These are phyloP conservation scores for Corylus avellana DNA, from an alignment of 306 rosid genomes.

Conservation along the genomic window DNA sequence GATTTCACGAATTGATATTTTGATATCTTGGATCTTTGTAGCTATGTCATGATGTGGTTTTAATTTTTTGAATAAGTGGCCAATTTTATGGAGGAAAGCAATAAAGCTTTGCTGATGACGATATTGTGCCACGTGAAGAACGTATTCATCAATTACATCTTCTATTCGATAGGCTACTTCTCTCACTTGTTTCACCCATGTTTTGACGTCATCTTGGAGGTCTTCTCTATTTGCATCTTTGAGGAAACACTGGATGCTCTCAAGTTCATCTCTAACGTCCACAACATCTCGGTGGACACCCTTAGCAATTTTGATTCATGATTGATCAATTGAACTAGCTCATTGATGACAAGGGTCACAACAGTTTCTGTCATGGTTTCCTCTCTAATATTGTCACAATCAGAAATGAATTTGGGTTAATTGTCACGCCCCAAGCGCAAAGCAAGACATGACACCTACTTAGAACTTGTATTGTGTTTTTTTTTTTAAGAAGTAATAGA, in stretches of 20 bases:
- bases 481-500: no score
- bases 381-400: background rate
- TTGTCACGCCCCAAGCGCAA: no score
- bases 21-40: background rate
- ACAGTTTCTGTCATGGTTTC: constrained; percentile 9
- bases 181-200: constrained; percentile 11
- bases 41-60: constrained; percentile 4
- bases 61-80: background rate
- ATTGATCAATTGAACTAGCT: constrained; percentile 1
- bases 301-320: constrained; percentile 10
- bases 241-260: constrained; percentile 11
- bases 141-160: background rate
- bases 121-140: background rate
- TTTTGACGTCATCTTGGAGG: background rate
- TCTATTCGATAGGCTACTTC: constrained; percentile 3
- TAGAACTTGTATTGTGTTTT: no score
- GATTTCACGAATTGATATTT: background rate
- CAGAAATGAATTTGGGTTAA: no score
- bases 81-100: background rate
- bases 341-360: background rate
- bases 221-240: background rate
- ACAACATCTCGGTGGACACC: background rate
- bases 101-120: background rate
- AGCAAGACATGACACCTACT: no score
- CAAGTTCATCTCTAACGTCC: background rate